Base-by-base conservation (phyloP, 345 rosid species). In the rapeseed (Brassica napus) region DNA sequence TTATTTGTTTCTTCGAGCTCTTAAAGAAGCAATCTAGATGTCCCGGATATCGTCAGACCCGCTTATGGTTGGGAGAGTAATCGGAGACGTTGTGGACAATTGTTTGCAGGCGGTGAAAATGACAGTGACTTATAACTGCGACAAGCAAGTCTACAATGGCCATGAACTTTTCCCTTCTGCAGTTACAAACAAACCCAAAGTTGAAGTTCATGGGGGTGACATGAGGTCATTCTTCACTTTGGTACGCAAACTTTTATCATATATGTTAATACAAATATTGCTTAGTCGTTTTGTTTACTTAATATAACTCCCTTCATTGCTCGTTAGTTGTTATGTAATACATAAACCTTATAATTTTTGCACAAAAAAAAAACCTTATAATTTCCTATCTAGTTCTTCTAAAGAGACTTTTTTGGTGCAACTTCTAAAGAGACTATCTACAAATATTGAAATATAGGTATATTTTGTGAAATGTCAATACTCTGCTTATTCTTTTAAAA, bases 151-250 rank as follows among this genome's bases (percentile, higher is more conserved):
- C 31, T 90, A 82, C 70, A 94, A 94, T 86, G 98, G 98, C 16
- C 96, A 91, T 79, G 98, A 94, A 73, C 83, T 89, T 0, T 90
- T 86, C 75, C 98, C 97, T 35, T 94, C 97, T n/a, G 74, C 77
- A 0, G 89, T 94, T 6, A 86, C 88, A 74, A 52, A 65, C 23
- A 94, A 87, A 80, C 98, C 98, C 58, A 90, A 87, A 79, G 98
- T 92, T 83, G 94, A 89, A 58, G 97, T 94, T 26, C 90, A 84
- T 71, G 97, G 95, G 0, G 94, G 90, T 66, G 98, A 94, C 59
- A 79, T 94, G 92, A 89, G 97, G 79, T 89, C 97, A 30, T 92
- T 94, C 77, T 94, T 91, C 87, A 94, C 98, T n/a, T 90, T 94
- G 97, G 98, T 94, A 88, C 68, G 39, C 59, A 1, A 52, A 14